Evolutionary conservation across 2,329 filamentous ascomycete species (phyloP), one percentile per base, ranked within the genome.

Genomic region (Xylariaceae sp.): DNA sequence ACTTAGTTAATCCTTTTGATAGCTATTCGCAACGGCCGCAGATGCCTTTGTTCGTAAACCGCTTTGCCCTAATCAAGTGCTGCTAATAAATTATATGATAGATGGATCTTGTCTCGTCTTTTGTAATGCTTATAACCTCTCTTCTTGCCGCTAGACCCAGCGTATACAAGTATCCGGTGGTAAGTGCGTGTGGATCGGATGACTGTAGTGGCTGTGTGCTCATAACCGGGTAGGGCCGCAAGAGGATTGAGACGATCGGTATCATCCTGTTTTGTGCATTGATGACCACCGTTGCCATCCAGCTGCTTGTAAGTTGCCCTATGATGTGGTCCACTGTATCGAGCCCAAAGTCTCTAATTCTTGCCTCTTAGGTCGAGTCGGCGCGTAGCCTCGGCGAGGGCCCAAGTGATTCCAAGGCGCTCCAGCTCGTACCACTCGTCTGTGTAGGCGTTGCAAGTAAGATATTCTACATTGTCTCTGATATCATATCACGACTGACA

Each of bases 221-320:
- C 45, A 59, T 59, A 48, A 40, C 23, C 16, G 21, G 40, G 18
- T 62, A 79, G 75, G 85, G 83, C 42, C 80, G 85, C 7, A 86
- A 79, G 3, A 78, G 85, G 53, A 81, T 87, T 51, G 85, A 88
- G 71, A 86, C 85, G 2, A 78, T 87, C 55, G 85, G 84, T 23
- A 84, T 88, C 59, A 84, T 88, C 63, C 79, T 88, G 44, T 88
- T 88, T 70, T 86, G 84, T 60, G 83, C 84, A 43, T 74, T 88
- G 56, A 87, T 88, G 83, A 86, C 85, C 2, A 87, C 84, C 0
- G 84, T 87, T 2, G 83, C 85, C 46, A 82, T 87, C 23, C 81
- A 87, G 64, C 74, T 88, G 23, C 79, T 85, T 46, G 81, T 82
- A 70, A 70, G 78, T 70, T 29, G 18, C 47, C 23, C 32, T 43